These are phyloP conservation scores for Pythium myriotylum DNA, from an alignment of 352 stramenopile genomes.

Conservation along the genomic window DNA sequence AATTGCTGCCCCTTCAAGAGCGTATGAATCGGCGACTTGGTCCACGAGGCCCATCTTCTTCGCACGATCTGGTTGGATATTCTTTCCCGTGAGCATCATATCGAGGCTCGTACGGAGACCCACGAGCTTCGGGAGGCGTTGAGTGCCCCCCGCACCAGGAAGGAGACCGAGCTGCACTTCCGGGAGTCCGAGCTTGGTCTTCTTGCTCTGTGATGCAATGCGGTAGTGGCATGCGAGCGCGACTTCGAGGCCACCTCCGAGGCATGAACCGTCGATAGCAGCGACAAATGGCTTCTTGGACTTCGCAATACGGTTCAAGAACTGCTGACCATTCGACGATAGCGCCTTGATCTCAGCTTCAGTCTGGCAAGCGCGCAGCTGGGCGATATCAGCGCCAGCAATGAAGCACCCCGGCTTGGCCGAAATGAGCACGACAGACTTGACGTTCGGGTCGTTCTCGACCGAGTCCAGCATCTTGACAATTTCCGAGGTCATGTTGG, in stretches of 20 bases:
- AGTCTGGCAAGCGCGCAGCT: conserved; percentile 89
- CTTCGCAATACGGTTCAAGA: conserved; percentile 90
- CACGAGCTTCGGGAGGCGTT: conserved; percentile 95
- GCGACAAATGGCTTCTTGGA: conserved; percentile 95
- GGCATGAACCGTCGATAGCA: conserved; percentile 96
- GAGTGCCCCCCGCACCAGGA: conserved; percentile 97
- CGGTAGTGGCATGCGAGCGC: conserved; percentile 98
- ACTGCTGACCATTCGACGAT: conserved; percentile 92
- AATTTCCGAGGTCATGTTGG: conserved; percentile 90
- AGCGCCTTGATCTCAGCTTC: conserved; percentile 93
- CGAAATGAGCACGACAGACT: conserved; percentile 97
- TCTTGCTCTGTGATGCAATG: conserved; percentile 93
- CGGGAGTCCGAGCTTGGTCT: conserved; percentile 96
- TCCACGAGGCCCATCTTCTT: conserved; percentile 98
- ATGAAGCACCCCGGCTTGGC: conserved; percentile 98
- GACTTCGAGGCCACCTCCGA: conserved; percentile 97
- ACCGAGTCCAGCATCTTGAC: conserved; percentile 88
- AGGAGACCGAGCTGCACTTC: conserved; percentile 98
- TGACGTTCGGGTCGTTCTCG: conserved; percentile 90
- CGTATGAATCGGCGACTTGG: conserved; percentile 90
- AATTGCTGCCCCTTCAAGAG: conserved; percentile 93
- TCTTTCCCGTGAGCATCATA: conserved; percentile 98
- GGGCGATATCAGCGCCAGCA: conserved; percentile 97
- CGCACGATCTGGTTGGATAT: conserved; percentile 94
- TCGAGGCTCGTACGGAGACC: conserved; percentile 93